Conservation (phyloP, 1,284 basidiomycete genomes). For the Ganoderma resinaceum region DNA sequence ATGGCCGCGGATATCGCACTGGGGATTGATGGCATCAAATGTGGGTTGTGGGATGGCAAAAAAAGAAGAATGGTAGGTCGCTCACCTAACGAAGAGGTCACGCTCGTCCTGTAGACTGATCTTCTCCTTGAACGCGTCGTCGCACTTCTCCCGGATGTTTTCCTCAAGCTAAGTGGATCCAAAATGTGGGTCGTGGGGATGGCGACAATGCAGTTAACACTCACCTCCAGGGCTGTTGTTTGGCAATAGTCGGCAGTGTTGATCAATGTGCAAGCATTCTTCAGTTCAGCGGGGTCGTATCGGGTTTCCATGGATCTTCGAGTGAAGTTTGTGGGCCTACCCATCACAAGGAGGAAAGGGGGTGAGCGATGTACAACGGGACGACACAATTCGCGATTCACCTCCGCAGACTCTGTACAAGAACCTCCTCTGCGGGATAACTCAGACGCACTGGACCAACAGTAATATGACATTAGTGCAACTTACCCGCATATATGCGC, state of each 20-base stretch:
- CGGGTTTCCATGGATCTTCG: constrained; percentile 81
- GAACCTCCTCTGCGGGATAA: constrained; percentile 73
- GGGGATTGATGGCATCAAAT: not conserved
- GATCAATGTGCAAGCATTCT: constrained; percentile 85
- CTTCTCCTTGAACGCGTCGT: constrained; percentile 76
- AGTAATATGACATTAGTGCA: not conserved
- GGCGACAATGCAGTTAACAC: not conserved
- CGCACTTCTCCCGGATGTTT: constrained; percentile 85
- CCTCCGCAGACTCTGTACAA: constrained; percentile 78
- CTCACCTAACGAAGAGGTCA: constrained; percentile 89
- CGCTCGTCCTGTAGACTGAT: constrained; percentile 87
- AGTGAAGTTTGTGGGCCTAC: constrained; percentile 44
- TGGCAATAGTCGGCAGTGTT: constrained; percentile 99
- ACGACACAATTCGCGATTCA: constrained; percentile 31
- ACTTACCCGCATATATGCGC: constrained; percentile 86
- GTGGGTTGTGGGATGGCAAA: not conserved
- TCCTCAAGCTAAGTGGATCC: constrained; percentile 78
- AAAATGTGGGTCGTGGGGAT: not conserved
- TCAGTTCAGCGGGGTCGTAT: constrained; percentile 77
- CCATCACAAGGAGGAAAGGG: constrained; percentile 1
- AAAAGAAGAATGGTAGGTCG: constrained; percentile 39
- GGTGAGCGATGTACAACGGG: not conserved
- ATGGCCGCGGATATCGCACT: constrained; percentile 88
- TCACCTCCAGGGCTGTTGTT: constrained; percentile 85
- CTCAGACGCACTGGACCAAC: not conserved